Evolutionary conservation across 768 basidiomycete species (phyloP), one percentile per base, ranked within the genome.

Genomic region (Mycena haematopus): DNA sequence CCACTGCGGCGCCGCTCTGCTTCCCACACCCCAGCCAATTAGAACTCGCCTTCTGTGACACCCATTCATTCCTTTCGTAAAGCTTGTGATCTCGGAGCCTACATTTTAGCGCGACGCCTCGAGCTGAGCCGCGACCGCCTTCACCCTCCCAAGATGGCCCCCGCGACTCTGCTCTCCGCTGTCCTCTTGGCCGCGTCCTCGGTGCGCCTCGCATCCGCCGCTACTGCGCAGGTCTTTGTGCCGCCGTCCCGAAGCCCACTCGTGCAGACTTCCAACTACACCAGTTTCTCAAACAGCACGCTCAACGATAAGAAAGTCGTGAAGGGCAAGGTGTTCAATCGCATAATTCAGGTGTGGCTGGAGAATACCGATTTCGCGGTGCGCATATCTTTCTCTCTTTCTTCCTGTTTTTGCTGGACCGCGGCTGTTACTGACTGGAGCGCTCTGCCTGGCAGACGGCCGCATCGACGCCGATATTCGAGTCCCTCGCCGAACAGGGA

Each of bases 331-430:
- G 50, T 21, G 19, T 58, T 52, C 50, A 24, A 38, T 27, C 17
- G 50, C 1, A 52, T 58, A 9, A 52, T 58, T 13, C 58, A 58
- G 13, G 85, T 88, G 58, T 88, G 84, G 84, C 75, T 89, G 38
- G 87, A 88, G 70, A 89, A 88, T 71, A 87, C 84, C 17, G 81
- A 88, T 67, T 89, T 75, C 60, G 70, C 65, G 11, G 58, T 58
- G 67, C 56, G 67, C 27, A 63, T 54, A 17, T 19, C 19, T 14
- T 58, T 60, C 25, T 40, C 42, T 53, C 9, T 5, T 53, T 17
- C n/a, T n/a, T n/a, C n/a, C n/a, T n/a, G n/a, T 42, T n/a, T 17
- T 11, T 14, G 25, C 15, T 50, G 44, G n/a, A 22, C 11, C 11
- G 6, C 9, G 21, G 9, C 8, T 17, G 19, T 6, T 42, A 10